phyloP scores from a whole-genome alignment of 106 monocot genomes.

The Acanthochlamys bracteata region DNA sequence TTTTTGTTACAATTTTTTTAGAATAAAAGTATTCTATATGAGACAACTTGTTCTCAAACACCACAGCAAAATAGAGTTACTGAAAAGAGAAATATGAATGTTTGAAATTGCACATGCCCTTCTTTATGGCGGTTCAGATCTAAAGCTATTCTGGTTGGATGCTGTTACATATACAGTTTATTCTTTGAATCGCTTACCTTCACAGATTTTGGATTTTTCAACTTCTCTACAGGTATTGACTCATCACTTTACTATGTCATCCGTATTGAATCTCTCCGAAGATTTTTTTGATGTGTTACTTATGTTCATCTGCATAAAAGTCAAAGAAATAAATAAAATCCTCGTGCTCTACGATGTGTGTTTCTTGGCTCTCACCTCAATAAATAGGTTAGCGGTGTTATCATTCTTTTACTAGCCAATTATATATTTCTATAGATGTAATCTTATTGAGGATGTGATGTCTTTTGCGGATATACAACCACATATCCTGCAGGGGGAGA shows the following conservation, averaged over 20 bases:
- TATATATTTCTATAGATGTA: no score
- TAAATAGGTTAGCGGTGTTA: no score
- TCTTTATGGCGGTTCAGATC: background rate
- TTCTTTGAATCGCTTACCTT: constrained; percentile 5
- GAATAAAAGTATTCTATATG: background rate
- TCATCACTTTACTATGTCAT: background rate
- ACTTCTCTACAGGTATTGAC: no score
- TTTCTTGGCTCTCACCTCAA: background rate
- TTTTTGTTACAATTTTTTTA: background rate
- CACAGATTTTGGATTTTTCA: background rate
- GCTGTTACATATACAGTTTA: background rate
- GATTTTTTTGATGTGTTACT: constrained; percentile 4
- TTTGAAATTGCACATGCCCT: no score
- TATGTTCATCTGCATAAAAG: constrained; percentile 2
- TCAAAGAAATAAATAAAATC: background rate
- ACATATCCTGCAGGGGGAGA: no score
- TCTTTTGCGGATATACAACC: no score
- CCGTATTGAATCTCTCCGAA: background rate
- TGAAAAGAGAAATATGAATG: background rate
- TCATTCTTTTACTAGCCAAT: no score
- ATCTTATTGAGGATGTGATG: background rate
- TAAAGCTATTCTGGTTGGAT: background rate
- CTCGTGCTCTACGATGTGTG: background rate
- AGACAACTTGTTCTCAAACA: background rate
- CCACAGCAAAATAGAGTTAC: background rate